Evolutionary conservation across 2,329 filamentous ascomycete species (phyloP).

Genomic region (Monilinia fructigena): DNA sequence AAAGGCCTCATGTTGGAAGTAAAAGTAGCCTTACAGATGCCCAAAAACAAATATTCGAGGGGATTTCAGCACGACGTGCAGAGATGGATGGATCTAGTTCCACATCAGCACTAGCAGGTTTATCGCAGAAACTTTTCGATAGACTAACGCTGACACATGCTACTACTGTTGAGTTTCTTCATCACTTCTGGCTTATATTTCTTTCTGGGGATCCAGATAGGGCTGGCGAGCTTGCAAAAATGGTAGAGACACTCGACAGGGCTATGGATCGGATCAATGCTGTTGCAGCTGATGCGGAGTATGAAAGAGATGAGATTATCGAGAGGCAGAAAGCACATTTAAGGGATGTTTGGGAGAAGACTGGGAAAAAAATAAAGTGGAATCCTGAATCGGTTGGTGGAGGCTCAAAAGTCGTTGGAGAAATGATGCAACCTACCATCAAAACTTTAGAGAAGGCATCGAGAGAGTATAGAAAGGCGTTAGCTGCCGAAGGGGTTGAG

Average conservation of each 20-base stretch:
- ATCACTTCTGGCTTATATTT: conserved; percentile 94
- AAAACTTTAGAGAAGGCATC: conserved; percentile 69
- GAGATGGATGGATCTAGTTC: conserved; percentile 52
- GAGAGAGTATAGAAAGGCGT: conserved; percentile 67
- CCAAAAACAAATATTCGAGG: conserved; percentile 64
- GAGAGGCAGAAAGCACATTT: conserved; percentile 67
- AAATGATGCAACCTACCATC: conserved; percentile 72
- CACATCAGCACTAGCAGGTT: conserved; percentile 41
- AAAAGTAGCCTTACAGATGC: conserved; percentile 63
- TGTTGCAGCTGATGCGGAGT: conserved; percentile 77
- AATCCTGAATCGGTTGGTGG: conserved; percentile 69
- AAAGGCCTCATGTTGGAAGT: conserved; percentile 63
- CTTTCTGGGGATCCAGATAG: conserved; percentile 82
- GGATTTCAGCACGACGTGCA: conserved; percentile 60
- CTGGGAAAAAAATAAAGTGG: conserved; percentile 70
- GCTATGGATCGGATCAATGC: conserved; percentile 77
- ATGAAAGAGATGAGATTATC: conserved; percentile 66
- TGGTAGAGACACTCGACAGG: conserved; percentile 77
- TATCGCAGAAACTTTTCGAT: conserved; percentile 55
- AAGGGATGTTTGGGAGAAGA: conserved; percentile 66
- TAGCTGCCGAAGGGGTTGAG: conserved; percentile 57
- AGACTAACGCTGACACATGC: conserved; percentile 76
- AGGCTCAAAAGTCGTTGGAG: conserved; percentile 71
- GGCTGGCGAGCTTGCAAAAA: conserved; percentile 74
- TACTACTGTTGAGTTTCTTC: conserved; percentile 92